Conservation (phyloP, 352 stramenopile species). For the Elongisporangium undulatum region DNA sequence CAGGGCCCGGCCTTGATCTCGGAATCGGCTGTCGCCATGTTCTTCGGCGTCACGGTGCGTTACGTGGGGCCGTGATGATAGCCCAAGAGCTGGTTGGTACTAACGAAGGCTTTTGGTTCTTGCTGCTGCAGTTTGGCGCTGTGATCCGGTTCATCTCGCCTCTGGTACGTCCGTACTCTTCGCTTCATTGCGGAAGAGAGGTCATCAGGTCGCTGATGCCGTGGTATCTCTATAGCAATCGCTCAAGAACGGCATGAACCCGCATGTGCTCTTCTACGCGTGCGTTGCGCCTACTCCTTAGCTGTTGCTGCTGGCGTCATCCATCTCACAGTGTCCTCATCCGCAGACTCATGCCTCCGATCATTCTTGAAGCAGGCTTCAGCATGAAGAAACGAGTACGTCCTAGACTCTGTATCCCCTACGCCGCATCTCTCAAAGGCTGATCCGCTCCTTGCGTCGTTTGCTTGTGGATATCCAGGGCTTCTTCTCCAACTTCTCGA, state of each 20-base stretch:
- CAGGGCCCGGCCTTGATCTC: constrained; percentile 67
- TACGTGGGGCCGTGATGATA: background rate
- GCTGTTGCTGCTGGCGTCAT: background rate
- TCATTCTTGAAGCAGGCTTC: constrained; percentile 84
- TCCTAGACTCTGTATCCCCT: constrained; percentile 1
- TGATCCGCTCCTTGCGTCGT: constrained; percentile 10
- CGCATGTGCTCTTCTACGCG: constrained; percentile 82
- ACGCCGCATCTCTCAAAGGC: background rate
- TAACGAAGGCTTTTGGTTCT: background rate
- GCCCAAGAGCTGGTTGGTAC: background rate
- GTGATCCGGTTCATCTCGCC: constrained; percentile 77
- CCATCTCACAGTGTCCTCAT: background rate
- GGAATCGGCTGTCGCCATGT: constrained; percentile 77
- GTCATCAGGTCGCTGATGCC: constrained; percentile 1
- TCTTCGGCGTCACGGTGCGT: constrained; percentile 79
- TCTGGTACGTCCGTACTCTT: constrained; percentile 27
- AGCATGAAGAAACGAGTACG: constrained; percentile 85
- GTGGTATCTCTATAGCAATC: constrained; percentile 40
- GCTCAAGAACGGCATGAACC: constrained; percentile 76
- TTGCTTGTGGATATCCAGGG: constrained; percentile 28
- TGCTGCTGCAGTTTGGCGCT: constrained; percentile 50
- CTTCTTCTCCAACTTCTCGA: constrained; percentile 87
- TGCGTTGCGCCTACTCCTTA: constrained; percentile 22
- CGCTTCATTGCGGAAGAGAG: background rate
- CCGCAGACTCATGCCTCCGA: constrained; percentile 49